Percentiles rank a stretch among this genome's conserved stretches.
Evolutionary conservation across 2,329 filamentous ascomycete species (phyloP).

Genomic region (Penicillium sp.): DNA sequence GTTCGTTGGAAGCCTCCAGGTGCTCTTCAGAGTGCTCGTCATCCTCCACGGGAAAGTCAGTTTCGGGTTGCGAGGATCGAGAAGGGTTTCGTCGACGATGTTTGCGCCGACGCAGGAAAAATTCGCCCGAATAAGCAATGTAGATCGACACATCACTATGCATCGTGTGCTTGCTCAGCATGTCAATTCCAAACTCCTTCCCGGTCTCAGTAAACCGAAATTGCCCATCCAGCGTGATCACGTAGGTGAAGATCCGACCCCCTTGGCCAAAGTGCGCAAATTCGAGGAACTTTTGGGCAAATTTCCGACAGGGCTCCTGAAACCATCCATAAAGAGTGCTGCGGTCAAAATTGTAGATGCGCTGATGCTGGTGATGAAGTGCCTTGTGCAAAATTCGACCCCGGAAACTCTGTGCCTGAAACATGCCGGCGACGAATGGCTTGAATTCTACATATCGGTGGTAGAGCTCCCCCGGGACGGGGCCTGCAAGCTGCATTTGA

Average conservation of each 20-base stretch:
- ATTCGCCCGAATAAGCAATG: slow-evolving; percentile 87
- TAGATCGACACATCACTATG: slow-evolving; percentile 88
- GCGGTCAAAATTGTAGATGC: slow-evolving; percentile 82
- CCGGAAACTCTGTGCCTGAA: slow-evolving; percentile 67
- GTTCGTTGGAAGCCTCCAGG: slow-evolving; percentile 47
- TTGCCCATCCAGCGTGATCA: slow-evolving; percentile 78
- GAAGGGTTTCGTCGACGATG: slow-evolving; percentile 39
- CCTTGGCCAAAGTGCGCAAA: slow-evolving; percentile 82
- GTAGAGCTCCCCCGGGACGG: slow-evolving; percentile 72
- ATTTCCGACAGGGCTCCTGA: slow-evolving; percentile 59
- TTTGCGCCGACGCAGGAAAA: slow-evolving; percentile 70
- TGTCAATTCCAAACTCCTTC: slow-evolving; percentile 88
- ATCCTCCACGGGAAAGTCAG: slow-evolving; percentile 30
- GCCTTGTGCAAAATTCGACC: slow-evolving; percentile 77
- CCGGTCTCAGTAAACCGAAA: slow-evolving; percentile 92
- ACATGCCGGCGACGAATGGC: slow-evolving; percentile 85
- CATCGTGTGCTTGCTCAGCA: slow-evolving; percentile 94
- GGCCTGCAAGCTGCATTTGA: slow-evolving; percentile 79
- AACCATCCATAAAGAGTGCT: slow-evolving; percentile 68
- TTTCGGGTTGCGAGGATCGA: slow-evolving; percentile 27
- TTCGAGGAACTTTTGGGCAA: slow-evolving; percentile 74
- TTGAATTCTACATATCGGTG: slow-evolving; percentile 91
- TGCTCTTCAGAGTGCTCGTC: slow-evolving; percentile 35
- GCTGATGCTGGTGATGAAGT: slow-evolving; percentile 80
- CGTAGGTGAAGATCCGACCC: slow-evolving; percentile 82